A percentile compares a stretch with the other conserved stretches of the same genome.
These are phyloP conservation scores for Oryza officinalis DNA, from an alignment of 176 grass and related monocot genomes.

Conservation along the genomic window DNA sequence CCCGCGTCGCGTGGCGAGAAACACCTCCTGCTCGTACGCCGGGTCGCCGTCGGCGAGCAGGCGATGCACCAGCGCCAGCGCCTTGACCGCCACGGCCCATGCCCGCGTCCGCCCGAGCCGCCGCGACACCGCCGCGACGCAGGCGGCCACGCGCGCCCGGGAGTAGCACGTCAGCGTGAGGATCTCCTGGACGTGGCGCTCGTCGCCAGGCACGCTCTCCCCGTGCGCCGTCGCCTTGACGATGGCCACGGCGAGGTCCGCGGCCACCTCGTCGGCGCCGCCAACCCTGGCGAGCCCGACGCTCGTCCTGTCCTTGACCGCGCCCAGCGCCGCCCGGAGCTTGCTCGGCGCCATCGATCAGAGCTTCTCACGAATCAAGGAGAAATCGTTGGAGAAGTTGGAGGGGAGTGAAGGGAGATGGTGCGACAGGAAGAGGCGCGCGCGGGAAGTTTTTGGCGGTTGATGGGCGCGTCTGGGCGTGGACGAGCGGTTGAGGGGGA, in stretches of 20 bases:
- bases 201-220: slow-evolving; percentile 51
- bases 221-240: slow-evolving; percentile 71
- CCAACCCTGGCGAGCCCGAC: slow-evolving; percentile 52
- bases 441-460: slow-evolving; percentile 20
- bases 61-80: slow-evolving; percentile 65
- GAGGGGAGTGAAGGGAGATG: neutral
- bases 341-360: slow-evolving; percentile 57
- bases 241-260: slow-evolving; percentile 61
- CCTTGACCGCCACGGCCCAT: slow-evolving; percentile 77
- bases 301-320: slow-evolving; percentile 70
- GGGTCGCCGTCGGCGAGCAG: slow-evolving; percentile 72
- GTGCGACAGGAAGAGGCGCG: neutral
- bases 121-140: slow-evolving; percentile 60
- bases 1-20: slow-evolving; percentile 54
- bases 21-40: slow-evolving; percentile 70
- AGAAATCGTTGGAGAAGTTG: neutral
- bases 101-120: slow-evolving; percentile 47
- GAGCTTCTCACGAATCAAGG: neutral
- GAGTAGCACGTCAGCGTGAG: slow-evolving; percentile 68
- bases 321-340: slow-evolving; percentile 61
- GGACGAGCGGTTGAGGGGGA: neutral
- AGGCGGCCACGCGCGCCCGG: slow-evolving; percentile 50
- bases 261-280: slow-evolving; percentile 42
- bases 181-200: slow-evolving; percentile 65
- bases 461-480: neutral